Evolutionary conservation across 805 yeast species (phyloP), one percentile per base, ranked within the genome.

Genomic region (Wickerhamomyces kurtzmanii): DNA sequence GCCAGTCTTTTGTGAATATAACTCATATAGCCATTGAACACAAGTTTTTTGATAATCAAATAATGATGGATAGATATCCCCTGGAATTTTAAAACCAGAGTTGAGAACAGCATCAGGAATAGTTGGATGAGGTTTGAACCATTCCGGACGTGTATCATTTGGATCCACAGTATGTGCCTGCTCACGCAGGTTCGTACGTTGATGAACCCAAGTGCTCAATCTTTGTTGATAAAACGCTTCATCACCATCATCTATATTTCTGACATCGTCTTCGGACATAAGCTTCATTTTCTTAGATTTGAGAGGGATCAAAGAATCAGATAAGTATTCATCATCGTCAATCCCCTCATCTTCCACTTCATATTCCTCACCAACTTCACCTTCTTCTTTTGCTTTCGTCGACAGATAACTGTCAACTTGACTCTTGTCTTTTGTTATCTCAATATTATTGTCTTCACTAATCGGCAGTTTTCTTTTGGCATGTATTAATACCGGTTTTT

Each of bases 21-120:
- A 59, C 47, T 91, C 98, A 78, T 93, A 87, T 3, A 91, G 68
- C 98, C 98, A 89, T 44, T 91, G 95, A 2, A 91, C 96, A 36
- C 97, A 85, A 0, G 97, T 91, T 43, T 83, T 83, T 45, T 91
- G 98, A 50, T 91, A 91, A 38, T 84, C 94, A 45, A 91, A 91
- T 10, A 91, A 56, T 5, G 85, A 68, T 0, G 91, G 77, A 51
- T 80, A 85, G 1, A 91, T 75, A 39, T 89, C 96, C 3, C 96
- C 97, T 0, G 98, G 97, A 1, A 91, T 61, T 33, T 58, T 68
- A 51, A 78, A 85, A 7, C 68, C 70, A 21, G 69, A 71, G 44
- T 84, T 79, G 5, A 89, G 54, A 6, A 68, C 62, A 0, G 94
- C 87, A 50, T 85, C 96, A 0, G 82, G 67, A 15, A 69, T 60